These are phyloP conservation scores for Groenewaldozyma auringiensis DNA, from an alignment of 1,139 yeast species.

Conservation along the genomic window DNA sequence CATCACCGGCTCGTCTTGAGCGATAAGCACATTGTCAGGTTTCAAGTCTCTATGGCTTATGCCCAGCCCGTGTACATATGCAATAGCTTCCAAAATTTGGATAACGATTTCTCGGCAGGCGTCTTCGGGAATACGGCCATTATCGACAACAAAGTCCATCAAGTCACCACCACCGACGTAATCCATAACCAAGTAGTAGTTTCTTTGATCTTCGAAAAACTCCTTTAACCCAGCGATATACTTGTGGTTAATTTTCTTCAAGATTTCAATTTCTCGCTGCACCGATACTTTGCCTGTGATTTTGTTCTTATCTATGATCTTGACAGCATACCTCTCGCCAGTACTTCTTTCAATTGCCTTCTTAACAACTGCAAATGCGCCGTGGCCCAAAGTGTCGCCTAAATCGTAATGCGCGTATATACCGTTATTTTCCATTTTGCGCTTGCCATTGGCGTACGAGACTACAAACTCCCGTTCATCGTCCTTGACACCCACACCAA, in stretches of 20 bases:
- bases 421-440: constrained; percentile 21
- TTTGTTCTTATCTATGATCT: constrained; percentile 47
- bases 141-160: constrained; percentile 90
- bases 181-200: constrained; percentile 88
- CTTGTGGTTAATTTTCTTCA: constrained; percentile 71
- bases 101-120: constrained; percentile 79
- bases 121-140: constrained; percentile 85
- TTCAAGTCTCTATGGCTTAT: constrained; percentile 91
- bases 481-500: constrained; percentile 76
- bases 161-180: constrained; percentile 95
- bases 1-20: constrained; percentile 81
- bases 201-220: constrained; percentile 73
- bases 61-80: constrained; percentile 80
- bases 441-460: constrained; percentile 38
- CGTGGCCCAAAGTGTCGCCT: constrained; percentile 74
- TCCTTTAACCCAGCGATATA: constrained; percentile 76
- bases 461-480: constrained; percentile 74
- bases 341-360: constrained; percentile 3
- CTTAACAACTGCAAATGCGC: constrained; percentile 5
- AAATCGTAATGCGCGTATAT: constrained; percentile 70
- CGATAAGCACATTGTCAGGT: constrained; percentile 78
- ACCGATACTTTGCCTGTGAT: constrained; percentile 80
- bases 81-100: constrained; percentile 77
- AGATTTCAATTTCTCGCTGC: constrained; percentile 73
- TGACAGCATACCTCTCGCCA: constrained; percentile 2